Conservation (phyloP, 768 basidiomycete species). For the Lentinula boryana region DNA sequence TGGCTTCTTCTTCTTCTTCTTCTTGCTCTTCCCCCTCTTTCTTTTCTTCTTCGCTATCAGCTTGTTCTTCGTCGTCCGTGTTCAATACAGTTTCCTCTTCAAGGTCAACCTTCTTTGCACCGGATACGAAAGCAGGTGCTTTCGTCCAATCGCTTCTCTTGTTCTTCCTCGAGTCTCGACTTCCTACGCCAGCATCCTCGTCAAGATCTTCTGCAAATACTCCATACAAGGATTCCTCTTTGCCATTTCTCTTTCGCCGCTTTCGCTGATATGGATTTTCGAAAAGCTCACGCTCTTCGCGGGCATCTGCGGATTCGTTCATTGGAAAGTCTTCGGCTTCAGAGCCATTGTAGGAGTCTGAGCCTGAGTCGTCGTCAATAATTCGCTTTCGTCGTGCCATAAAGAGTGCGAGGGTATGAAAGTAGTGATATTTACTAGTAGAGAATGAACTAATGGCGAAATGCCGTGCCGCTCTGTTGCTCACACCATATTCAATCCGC, state of each 20-base stretch:
- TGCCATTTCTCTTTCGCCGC: slow-evolving; percentile 55
- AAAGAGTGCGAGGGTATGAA: not conserved
- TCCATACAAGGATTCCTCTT: slow-evolving; percentile 74
- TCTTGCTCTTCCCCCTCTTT: slow-evolving; percentile 23
- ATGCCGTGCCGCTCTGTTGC: not conserved
- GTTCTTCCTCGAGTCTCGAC: slow-evolving; percentile 18
- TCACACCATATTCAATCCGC: not conserved
- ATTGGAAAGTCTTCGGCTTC: slow-evolving; percentile 37
- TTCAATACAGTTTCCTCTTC: slow-evolving; percentile 27
- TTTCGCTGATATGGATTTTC: slow-evolving; percentile 73
- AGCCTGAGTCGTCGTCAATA: slow-evolving; percentile 66
- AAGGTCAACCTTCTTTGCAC: slow-evolving; percentile 44
- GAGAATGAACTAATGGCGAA: not conserved
- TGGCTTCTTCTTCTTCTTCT: slow-evolving; percentile 22
- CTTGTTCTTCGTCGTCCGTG: slow-evolving; percentile 22
- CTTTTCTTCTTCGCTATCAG: not conserved
- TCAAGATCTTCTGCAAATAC: slow-evolving; percentile 71
- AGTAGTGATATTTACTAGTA: no score
- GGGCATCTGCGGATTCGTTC: slow-evolving; percentile 55
- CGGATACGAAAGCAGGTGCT: slow-evolving; percentile 69
- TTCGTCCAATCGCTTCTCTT: slow-evolving; percentile 66
- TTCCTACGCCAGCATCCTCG: slow-evolving; percentile 31
- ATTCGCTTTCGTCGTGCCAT: slow-evolving; percentile 79
- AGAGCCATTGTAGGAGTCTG: slow-evolving; percentile 58
- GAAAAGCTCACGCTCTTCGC: slow-evolving; percentile 72